These are phyloP conservation scores for Rubroboletus satanas DNA, from an alignment of 768 basidiomycete genomes.

Conservation along the genomic window DNA sequence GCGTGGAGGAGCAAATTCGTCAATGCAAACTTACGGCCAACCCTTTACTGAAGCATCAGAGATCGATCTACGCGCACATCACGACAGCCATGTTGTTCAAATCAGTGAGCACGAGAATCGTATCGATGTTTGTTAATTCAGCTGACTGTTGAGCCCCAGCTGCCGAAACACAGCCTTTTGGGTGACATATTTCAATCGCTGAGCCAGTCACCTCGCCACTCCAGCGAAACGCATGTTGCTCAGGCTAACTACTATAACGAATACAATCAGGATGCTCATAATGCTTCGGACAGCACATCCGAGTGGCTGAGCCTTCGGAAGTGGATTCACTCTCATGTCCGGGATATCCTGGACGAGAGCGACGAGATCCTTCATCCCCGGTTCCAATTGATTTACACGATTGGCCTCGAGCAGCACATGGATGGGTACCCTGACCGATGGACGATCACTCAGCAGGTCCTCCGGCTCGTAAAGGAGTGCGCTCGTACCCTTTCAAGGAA, in stretches of 20 bases:
- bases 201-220: too few species aligned
- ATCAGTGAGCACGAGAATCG: not conserved
- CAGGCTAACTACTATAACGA: not conserved
- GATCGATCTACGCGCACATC: not conserved
- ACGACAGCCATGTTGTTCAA: too few species aligned
- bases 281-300: not conserved
- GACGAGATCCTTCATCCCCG: slow-evolving; percentile 25
- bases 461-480: slow-evolving; percentile 11
- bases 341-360: slow-evolving; percentile 22
- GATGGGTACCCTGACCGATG: slow-evolving; percentile 29
- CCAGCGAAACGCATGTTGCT: too few species aligned
- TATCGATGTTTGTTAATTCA: not conserved
- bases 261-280: not conserved
- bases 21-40: not conserved
- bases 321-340: slow-evolving; percentile 12
- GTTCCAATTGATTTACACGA: slow-evolving; percentile 17
- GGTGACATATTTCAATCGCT: not conserved
- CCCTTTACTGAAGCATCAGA: slow-evolving; percentile 11
- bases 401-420: slow-evolving; percentile 19
- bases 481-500: not conserved
- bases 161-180: not conserved
- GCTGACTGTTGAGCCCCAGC: not conserved
- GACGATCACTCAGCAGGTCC: slow-evolving; percentile 26
- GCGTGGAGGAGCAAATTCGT: slow-evolving; percentile 31
- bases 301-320: slow-evolving; percentile 13